phyloP scores from a whole-genome alignment of 2,329 filamentous ascomycete species.

The Talaromyces funiculosus region DNA sequence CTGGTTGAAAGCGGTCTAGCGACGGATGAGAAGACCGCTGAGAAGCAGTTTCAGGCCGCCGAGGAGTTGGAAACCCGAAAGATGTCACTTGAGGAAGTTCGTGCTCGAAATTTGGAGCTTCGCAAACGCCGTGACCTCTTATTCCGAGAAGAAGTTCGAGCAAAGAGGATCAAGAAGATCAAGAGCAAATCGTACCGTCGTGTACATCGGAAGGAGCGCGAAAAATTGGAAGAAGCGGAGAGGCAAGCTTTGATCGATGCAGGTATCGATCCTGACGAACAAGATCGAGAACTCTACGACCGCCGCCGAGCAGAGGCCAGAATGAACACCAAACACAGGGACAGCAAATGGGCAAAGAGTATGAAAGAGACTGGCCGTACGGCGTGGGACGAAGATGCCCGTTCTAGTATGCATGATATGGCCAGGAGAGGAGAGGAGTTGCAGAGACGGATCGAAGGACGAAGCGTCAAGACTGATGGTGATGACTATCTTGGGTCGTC shows the following conservation, averaged over 20 bases:
- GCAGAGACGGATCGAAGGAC: conserved; percentile 71
- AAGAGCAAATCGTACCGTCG: conserved; percentile 94
- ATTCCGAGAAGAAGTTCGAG: conserved; percentile 80
- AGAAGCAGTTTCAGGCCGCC: conserved; percentile 62
- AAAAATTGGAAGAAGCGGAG: conserved; percentile 54
- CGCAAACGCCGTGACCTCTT: conserved; percentile 76
- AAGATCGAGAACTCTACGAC: conserved; percentile 62
- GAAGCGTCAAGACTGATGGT: conserved; percentile 57
- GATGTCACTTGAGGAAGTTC: conserved; percentile 65
- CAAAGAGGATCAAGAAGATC: conserved; percentile 96
- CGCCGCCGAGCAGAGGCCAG: conserved; percentile 74
- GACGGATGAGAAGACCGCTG: conserved; percentile 54
- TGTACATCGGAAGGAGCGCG: conserved; percentile 75
- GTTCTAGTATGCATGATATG: conserved; percentile 71
- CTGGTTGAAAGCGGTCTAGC: conserved; percentile 80
- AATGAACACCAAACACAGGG: conserved; percentile 77
- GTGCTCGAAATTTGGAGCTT: conserved; percentile 66
- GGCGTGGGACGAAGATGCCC: conserved; percentile 83
- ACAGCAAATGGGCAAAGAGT: conserved; percentile 89
- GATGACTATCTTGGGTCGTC: conserved; percentile 48
- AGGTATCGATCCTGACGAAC: conserved; percentile 56
- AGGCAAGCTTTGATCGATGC: conserved; percentile 54
- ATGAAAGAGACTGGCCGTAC: conserved; percentile 72
- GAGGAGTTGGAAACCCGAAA: conserved; percentile 67
- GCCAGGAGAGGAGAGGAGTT: conserved; percentile 77